These are phyloP conservation scores for Zalaria obscura DNA, from an alignment of 2,329 filamentous ascomycete genomes.

Conservation along the genomic window DNA sequence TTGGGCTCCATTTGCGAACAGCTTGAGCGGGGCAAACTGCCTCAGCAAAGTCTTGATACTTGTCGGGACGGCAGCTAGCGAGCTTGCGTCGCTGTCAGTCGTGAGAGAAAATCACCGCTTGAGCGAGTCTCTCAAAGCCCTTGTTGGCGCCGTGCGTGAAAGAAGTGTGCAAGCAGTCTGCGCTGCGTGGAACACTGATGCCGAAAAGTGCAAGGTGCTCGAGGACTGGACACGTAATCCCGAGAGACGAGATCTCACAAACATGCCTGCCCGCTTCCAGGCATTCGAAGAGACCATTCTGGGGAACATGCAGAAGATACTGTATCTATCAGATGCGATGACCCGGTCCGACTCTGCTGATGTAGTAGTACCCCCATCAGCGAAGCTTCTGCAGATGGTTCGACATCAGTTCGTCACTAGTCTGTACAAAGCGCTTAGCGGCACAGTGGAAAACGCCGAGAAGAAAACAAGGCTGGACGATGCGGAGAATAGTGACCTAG, in stretches of 20 bases:
- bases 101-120: slow-evolving; percentile 42
- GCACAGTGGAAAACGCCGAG: slow-evolving; percentile 95
- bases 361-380: slow-evolving; percentile 71
- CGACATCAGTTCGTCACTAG: slow-evolving; percentile 85
- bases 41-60: slow-evolving; percentile 68
- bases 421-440: slow-evolving; percentile 83
- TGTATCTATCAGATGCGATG: slow-evolving; percentile 81
- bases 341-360: slow-evolving; percentile 57
- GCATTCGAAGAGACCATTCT: slow-evolving; percentile 75
- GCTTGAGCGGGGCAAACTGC: slow-evolving; percentile 82
- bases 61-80: slow-evolving; percentile 74
- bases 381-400: slow-evolving; percentile 82
- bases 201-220: slow-evolving; percentile 79
- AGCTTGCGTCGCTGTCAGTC: slow-evolving; percentile 64
- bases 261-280: slow-evolving; percentile 76
- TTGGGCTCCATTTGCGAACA: slow-evolving; percentile 89
- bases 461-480: slow-evolving; percentile 45
- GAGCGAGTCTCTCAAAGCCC: slow-evolving; percentile 56
- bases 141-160: slow-evolving; percentile 70
- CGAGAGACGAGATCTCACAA: slow-evolving; percentile 75
- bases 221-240: slow-evolving; percentile 84
- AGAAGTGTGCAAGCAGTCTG: slow-evolving; percentile 75
- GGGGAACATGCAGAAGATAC: slow-evolving; percentile 80
- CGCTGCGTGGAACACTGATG: slow-evolving; percentile 83
- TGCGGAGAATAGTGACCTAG: slow-evolving; percentile 38